Evolutionary conservation across 495 filamentous ascomycete species (phyloP).

Genomic region (Pseudomonodictys pantanalensis): DNA sequence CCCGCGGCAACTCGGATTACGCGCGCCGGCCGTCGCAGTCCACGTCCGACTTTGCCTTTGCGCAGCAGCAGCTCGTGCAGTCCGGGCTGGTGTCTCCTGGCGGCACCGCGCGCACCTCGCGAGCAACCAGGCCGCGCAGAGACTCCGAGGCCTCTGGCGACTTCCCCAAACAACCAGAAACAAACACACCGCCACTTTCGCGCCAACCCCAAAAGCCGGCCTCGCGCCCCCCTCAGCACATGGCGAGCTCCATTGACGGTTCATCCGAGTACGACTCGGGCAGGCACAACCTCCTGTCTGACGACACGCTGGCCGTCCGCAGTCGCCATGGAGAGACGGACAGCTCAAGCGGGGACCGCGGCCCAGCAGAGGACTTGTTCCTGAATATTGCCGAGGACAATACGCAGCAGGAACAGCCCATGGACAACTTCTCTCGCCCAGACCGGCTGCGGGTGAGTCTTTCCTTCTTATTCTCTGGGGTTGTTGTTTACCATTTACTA

Average conservation of each 20-base stretch:
- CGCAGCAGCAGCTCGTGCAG: constrained; percentile 28
- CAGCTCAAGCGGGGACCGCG: constrained; percentile 9
- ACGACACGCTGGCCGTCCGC: constrained; percentile 4
- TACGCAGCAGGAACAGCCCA: constrained; percentile 46
- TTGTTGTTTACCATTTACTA: constrained; percentile 26
- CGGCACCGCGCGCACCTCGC: constrained; percentile 8
- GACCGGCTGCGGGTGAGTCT: constrained; percentile 47
- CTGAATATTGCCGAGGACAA: constrained; percentile 61
- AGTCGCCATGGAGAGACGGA: not conserved
- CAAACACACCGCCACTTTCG: constrained; percentile 24
- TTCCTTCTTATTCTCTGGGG: not conserved
- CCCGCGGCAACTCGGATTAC: constrained; percentile 38
- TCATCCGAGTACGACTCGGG: constrained; percentile 32
- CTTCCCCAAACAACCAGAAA: constrained; percentile 1
- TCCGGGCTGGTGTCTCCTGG: constrained; percentile 25
- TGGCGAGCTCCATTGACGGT: constrained; percentile 30
- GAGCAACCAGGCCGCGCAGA: not conserved
- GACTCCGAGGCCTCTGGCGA: constrained; percentile 4
- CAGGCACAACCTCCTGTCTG: constrained; percentile 20
- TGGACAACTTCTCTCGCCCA: constrained; percentile 45
- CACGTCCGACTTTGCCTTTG: constrained; percentile 27
- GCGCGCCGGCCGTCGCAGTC: constrained; percentile 20
- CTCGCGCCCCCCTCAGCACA: constrained; percentile 11
- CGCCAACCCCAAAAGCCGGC: constrained; percentile 12
- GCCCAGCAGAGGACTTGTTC: constrained; percentile 57